Conservation (phyloP, 78 protist genomes). For the Andalucia godoyi region DNA sequence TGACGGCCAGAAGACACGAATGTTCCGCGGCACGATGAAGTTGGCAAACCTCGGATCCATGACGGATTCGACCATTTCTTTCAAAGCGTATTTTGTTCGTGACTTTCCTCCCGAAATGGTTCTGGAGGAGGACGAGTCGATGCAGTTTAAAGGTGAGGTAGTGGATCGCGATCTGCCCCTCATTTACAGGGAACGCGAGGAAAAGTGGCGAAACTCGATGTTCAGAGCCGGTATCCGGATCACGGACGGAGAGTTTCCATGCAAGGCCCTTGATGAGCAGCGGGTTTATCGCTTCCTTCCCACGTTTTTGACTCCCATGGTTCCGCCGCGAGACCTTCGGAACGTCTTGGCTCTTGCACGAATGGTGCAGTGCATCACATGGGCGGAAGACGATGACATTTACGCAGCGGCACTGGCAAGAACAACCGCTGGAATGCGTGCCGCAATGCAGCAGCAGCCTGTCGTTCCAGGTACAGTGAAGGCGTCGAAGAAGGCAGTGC, state of each 20-base stretch:
- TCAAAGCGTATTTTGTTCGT: neutral
- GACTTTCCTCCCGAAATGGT: neutral
- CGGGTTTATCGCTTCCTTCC: neutral
- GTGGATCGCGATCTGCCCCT: neutral
- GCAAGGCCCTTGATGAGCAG: neutral
- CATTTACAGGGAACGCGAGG: neutral
- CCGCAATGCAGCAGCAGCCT: no score
- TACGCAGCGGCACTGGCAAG: no score
- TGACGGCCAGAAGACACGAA: neutral
- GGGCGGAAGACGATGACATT: no score
- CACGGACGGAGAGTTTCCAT: neutral
- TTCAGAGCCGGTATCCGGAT: neutral
- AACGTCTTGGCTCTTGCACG: no score
- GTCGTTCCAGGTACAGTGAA: no score
- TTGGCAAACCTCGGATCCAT: neutral
- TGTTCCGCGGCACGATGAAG: neutral
- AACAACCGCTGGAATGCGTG: no score
- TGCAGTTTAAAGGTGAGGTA: no score
- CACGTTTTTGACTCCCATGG: neutral
- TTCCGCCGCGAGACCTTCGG: neutral
- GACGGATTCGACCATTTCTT: neutral
- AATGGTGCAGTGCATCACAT: no score
- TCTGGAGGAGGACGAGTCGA: neutral
- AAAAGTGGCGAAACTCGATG: neutral
- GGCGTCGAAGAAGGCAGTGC: no score